Base-by-base conservation (phyloP, 306 rosid genomes). In the Alnus rubra region DNA sequence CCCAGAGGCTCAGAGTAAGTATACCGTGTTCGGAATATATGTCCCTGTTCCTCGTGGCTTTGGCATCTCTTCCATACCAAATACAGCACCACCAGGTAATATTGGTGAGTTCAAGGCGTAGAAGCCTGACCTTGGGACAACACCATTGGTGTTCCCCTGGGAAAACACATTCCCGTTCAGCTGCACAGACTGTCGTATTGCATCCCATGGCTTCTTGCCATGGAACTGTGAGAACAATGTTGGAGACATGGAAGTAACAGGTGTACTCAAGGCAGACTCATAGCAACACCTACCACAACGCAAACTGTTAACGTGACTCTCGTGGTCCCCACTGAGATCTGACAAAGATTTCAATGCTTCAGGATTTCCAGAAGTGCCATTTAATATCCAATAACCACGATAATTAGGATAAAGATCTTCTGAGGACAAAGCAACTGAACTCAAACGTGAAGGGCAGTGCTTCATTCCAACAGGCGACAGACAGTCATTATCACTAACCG, bases 41-140 rank as follows among this genome's bases (percentile, higher is more conserved):
- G 90, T 87, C 73, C 90, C 90, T 0, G 88, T 87, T 78, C 90
- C 90, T 80, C 90, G 83, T 19, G 88, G 87, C 74, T 85, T 87
- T 16, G 83, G 84, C 75, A 85, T 67, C 77, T 87, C 90, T 54
- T 85, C 88, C 68, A 71, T 49, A 33, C 78, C 78, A 81, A 82
- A 88, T 13, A 80, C 78, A 9, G 42, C 49, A 67, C 83, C 81
- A 50, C 85, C 80, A 7, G 88, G 78, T 52, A 82, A 72, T 74
- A 84, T 62, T 52, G 85, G 78, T 62, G 79, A 55, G 69, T 50
- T 78, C 50, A 82, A 56, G 18, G 74, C 73, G 78, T 80, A 85
- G 76, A 84, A 82, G 33, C 76, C 67, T 50, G 82, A 81, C 79
- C 84, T 74, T 4, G 81, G 82, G 58, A 80, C 75, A 53, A 82